Base-by-base conservation (phyloP, 2,329 filamentous ascomycete species). In the Pseudodiploospora longispora region DNA sequence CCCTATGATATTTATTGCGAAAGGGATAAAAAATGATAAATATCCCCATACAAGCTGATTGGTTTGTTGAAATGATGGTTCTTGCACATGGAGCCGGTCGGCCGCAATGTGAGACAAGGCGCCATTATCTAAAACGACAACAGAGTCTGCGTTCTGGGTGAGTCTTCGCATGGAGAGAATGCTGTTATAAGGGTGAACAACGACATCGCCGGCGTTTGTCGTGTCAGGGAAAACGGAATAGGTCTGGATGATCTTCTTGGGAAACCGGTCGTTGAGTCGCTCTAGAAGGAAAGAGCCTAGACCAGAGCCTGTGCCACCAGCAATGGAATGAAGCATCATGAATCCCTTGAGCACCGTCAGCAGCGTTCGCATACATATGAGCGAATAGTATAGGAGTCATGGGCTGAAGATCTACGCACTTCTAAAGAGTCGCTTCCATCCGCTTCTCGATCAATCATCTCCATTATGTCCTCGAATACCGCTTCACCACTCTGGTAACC, bases 181-280 rank as follows among this genome's bases (percentile, higher is more conserved):
- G 65, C 90, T 96, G 74, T 98, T 98, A 69, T 98, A 98, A 8
- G 93, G 93, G 60, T 98, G 93, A 27, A 98, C 93, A 8, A 98
- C 91, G 27, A 98, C 91, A 61, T 97, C 88, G 44, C 83, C 82
- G 4, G 81, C 79, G 54, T 86, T 88, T 48, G 87, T 87, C 1
- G 87, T 95, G 63, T 97, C 93, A 2, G 93, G 91, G 57, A 98
- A 98, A 42, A 98, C 94, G 0, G 91, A 97, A 67, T 98, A 98
- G 36, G 93, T 97, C 69, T 98, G 93, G 46, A 98, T 96, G 52
- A 98, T 82, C 74, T 98, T 98, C 70, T 98, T 98, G 32, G 94
- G 93, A 56, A 97, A 98, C 40, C 90, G 80, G 65, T 98, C 93
- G 64, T 98, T 98, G 64, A 98, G 82, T 51, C 89, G 78, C 67